Conservation (phyloP, 2,329 filamentous ascomycete species). For the Penicillium sp. region DNA sequence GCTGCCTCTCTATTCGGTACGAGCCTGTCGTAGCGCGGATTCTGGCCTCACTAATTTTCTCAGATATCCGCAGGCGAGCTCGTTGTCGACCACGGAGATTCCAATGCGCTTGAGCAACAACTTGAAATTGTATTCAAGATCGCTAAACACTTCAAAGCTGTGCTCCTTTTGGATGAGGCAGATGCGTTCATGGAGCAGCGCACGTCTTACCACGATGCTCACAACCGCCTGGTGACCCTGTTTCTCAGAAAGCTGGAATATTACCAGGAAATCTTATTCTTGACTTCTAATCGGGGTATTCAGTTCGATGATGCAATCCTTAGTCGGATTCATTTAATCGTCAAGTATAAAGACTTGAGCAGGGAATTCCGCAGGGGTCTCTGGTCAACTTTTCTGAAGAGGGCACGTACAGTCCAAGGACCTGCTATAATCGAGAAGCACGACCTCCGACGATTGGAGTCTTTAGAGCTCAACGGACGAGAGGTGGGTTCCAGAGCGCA, state of each 20-base stretch:
- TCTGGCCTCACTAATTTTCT: conserved; percentile 2
- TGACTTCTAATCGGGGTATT: conserved; percentile 4
- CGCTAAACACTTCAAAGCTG: conserved; percentile 14
- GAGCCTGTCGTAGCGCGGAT: neutral
- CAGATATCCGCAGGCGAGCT: conserved; percentile 16
- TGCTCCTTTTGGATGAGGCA: conserved; percentile 5
- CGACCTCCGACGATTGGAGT: no score
- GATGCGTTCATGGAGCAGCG: conserved; percentile 4
- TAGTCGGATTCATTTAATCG: neutral
- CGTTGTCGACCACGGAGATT: conserved; percentile 12
- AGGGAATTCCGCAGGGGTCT: neutral
- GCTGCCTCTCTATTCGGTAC: conserved; percentile 19
- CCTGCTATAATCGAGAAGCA: no score
- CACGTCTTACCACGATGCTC: neutral
- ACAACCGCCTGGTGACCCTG: neutral
- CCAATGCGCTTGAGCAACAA: conserved; percentile 16
- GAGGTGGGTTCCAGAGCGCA: no score
- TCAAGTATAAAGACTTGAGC: neutral
- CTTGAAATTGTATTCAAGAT: conserved; percentile 21
- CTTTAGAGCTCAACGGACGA: no score
- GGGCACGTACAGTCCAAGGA: no score
- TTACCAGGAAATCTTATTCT: conserved; percentile 2
- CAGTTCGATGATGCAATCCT: neutral
- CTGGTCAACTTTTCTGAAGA: neutral
- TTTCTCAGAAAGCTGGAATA: conserved; percentile 7